Base-by-base conservation (phyloP, 139 green algal genomes). In the Marvania coccoides region DNA sequence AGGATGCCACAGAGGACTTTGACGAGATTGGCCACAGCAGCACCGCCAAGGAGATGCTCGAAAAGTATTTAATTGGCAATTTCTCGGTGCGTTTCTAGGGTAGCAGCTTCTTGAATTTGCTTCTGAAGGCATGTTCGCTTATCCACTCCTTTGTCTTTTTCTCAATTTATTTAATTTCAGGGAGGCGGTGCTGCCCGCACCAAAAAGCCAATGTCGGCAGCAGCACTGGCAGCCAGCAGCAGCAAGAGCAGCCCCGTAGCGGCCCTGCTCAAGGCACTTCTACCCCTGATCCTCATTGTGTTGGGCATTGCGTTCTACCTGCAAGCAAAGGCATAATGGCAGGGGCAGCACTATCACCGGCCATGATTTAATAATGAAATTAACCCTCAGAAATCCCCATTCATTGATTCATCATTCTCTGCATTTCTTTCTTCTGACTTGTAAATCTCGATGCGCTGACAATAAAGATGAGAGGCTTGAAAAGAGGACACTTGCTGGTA, bases 21-120 rank as follows among this genome's bases (percentile, higher is more conserved):
- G 88, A 95, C n/a, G 88, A 95, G 59, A 94, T 95, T 62, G 88
- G 87, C 1, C 88, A 95, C 73, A 91, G 82, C 77, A 90, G 88
- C 15, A 80, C 84, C 0, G 88, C 88, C 2, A 82, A 82, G 55
- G 76, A 91, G 38, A 76, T 91, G 71, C 73, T 95, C 30, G 69
- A 82, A 2, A 86, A 92, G 67, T 92, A 92, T 58, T 60, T 80
- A 8, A 85, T 95, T 39, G 88, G 88, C 19, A 70, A 73, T 0
- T 91, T 68, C 72, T 82, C 85, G 71, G 87, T 90, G 61, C 47
- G 78, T 30, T 28, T 28, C 42, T 28, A 51, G 42, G 19, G 19
- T 19, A 51, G 19, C 42, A 28, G 19, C 19, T 23, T 46, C 48
- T 30, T 58, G 7, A 19, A 34, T n/a, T 13, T 53, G n/a, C 19